Percentiles rank a stretch among this genome's conserved stretches.
phyloP scores from a whole-genome alignment of 208 protist species.

The Trypanosoma vivax region DNA sequence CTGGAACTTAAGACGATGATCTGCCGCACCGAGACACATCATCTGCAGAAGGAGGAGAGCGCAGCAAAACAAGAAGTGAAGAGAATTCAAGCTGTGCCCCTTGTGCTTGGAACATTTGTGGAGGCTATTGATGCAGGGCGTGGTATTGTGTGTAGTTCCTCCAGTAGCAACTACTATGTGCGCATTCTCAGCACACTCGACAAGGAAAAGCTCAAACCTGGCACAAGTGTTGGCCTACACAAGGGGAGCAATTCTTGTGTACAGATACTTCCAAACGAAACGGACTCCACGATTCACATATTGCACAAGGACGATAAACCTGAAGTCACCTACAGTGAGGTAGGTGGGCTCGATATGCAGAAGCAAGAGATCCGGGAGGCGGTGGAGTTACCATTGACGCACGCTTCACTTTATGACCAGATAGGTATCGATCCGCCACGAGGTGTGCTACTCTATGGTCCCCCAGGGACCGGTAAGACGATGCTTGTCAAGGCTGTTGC shows the following conservation, averaged over 20 bases:
- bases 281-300: constrained; percentile 96
- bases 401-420: constrained; percentile 98
- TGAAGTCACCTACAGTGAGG: constrained; percentile 95
- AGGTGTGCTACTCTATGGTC: constrained; percentile 98
- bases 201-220: constrained; percentile 98
- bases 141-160: constrained; percentile 95
- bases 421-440: constrained; percentile 99
- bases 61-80: constrained; percentile 94
- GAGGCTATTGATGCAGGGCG: constrained; percentile 98
- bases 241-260: constrained; percentile 98
- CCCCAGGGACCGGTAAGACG: constrained; percentile 97
- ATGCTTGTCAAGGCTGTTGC: constrained; percentile 99
- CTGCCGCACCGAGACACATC: constrained; percentile 83
- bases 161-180: constrained; percentile 97
- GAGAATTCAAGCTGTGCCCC: constrained; percentile 99
- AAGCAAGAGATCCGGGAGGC: constrained; percentile 99
- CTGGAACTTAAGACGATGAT: constrained; percentile 88
- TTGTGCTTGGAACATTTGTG: constrained; percentile 99
- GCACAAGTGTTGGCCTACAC: constrained; percentile 98
- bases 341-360: constrained; percentile 99
- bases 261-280: constrained; percentile 96
- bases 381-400: constrained; percentile 99
- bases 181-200: constrained; percentile 97
- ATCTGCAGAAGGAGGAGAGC: constrained; percentile 83
- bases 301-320: constrained; percentile 90